A percentile compares a stretch with the other conserved stretches of the same genome.
These are phyloP conservation scores for Myriosclerotinia curreyana DNA, from an alignment of 2,329 filamentous ascomycete genomes.

Conservation along the genomic window DNA sequence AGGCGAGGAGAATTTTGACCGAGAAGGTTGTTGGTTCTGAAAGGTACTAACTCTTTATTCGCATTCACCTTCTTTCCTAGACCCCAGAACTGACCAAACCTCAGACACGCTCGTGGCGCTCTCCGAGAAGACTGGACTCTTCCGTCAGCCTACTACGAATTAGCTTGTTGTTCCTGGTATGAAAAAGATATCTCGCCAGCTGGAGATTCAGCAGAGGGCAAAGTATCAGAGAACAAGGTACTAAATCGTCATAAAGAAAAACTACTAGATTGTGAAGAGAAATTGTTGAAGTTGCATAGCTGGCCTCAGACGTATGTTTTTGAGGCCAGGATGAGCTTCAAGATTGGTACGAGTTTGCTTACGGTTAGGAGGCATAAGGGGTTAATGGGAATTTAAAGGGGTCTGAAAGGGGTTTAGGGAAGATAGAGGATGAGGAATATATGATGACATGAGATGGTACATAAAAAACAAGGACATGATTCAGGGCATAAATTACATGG, in stretches of 20 bases:
- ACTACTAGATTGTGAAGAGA: slow-evolving; percentile 59
- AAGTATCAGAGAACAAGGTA: slow-evolving; percentile 62
- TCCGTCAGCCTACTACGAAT: slow-evolving; percentile 80
- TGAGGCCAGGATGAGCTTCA: slow-evolving; percentile 71
- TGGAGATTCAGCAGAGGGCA: slow-evolving; percentile 46
- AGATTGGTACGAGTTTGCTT: slow-evolving; percentile 40
- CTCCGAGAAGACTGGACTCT: slow-evolving; percentile 67
- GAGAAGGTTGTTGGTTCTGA: slow-evolving; percentile 63
- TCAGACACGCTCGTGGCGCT: slow-evolving; percentile 51
- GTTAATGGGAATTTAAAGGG: slow-evolving; percentile 27
- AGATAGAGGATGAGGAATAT: background rate
- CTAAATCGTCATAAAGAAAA: slow-evolving; percentile 53
- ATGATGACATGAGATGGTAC: no score
- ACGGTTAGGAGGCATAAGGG: slow-evolving; percentile 34
- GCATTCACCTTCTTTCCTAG: background rate
- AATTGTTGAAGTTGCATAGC: slow-evolving; percentile 63
- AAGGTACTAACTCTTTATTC: slow-evolving; percentile 45
- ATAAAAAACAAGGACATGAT: background rate
- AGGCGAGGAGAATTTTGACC: slow-evolving; percentile 64
- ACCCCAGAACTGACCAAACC: slow-evolving; percentile 23
- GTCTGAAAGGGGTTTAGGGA: no score
- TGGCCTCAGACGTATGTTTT: slow-evolving; percentile 73
- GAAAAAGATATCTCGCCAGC: slow-evolving; percentile 47
- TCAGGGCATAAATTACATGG: background rate
- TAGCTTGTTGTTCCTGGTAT: slow-evolving; percentile 77